Evolutionary conservation across 768 basidiomycete species (phyloP), one percentile per base, ranked within the genome.

Genomic region (Fistulinella prunicolor): DNA sequence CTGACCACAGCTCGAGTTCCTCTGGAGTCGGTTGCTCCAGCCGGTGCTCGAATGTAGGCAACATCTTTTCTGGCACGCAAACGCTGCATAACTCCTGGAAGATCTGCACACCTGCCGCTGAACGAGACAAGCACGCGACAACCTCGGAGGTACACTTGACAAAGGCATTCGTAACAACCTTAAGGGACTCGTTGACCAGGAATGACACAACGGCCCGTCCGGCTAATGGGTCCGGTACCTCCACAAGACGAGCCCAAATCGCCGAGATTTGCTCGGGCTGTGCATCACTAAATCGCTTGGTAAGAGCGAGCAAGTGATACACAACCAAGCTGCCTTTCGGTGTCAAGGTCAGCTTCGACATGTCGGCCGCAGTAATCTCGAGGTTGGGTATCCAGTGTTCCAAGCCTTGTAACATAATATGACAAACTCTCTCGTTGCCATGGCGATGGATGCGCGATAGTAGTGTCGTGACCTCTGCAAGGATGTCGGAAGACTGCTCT

Each of bases 21-120:
- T 80, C 79, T 23, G 80, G 76, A 47, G 75, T 77, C 17, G 82
- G 86, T 46, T 62, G 69, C 20, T 71, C 72, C 50, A 84, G 71
- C 62, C 82, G 86, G 67, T 83, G 88, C 52, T 84, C 89, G 51
- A 83, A 81, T 12, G 73, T 82, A 12, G 81, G 87, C 10, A 93
- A 74, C 86, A 94, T 94, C 36, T 86, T 81, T 26, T 81, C 77
- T 17, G 94, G 91, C 54, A 90, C 87, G 39, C 94, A 83, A 51
- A 94, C 75, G 32, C 80, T 81, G 65, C 87, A 90, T n/a, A 96
- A 69, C 41, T 93, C 90, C 56, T 86, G 81, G 56, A 92, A 88
- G 28, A 92, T 78, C 45, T 83, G 74, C 6, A 78, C 74, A 4
- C 89, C 90, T 14, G 83, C 78, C 14, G 75, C 73, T 21, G 87